These are phyloP conservation scores for Colletotrichum gigasporum DNA, from an alignment of 2,329 filamentous ascomycete species.

Conservation along the genomic window DNA sequence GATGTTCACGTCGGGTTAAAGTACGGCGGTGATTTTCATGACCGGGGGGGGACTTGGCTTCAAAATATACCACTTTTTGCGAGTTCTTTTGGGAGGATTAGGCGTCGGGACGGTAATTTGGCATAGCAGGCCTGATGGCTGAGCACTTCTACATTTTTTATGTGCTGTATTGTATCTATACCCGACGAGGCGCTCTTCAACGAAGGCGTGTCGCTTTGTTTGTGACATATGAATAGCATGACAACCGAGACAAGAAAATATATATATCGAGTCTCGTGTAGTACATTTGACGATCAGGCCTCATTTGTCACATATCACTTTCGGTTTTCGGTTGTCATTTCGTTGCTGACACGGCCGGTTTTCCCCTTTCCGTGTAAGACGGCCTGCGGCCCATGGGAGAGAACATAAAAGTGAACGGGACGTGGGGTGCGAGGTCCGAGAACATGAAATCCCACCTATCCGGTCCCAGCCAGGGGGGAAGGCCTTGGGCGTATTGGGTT, in stretches of 20 bases:
- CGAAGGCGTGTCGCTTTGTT: background rate
- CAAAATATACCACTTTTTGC: slow-evolving; percentile 25
- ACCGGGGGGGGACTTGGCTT: slow-evolving; percentile 1
- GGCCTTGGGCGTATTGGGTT: background rate
- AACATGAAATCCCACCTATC: slow-evolving; percentile 7
- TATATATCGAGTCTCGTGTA: background rate
- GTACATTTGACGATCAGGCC: slow-evolving; percentile 1
- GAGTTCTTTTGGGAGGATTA: slow-evolving; percentile 5
- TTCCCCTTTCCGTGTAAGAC: background rate
- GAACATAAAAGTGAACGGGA: background rate
- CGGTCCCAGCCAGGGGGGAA: background rate
- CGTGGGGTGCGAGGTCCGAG: background rate
- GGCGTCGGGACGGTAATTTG: slow-evolving; percentile 3
- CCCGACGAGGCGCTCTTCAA: slow-evolving; percentile 5
- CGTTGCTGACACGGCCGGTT: background rate
- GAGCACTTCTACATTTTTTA: background rate
- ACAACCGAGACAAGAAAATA: slow-evolving; percentile 1
- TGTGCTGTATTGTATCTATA: slow-evolving; percentile 28
- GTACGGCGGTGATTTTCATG: background rate
- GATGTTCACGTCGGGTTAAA: background rate
- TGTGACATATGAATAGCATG: slow-evolving; percentile 13
- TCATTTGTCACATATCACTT: background rate
- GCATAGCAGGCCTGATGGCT: background rate
- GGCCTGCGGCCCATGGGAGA: background rate
- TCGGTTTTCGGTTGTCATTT: too few relatives aligned